Conservation (phyloP, 495 filamentous ascomycete species). For the Bacidia gigantensis region DNA sequence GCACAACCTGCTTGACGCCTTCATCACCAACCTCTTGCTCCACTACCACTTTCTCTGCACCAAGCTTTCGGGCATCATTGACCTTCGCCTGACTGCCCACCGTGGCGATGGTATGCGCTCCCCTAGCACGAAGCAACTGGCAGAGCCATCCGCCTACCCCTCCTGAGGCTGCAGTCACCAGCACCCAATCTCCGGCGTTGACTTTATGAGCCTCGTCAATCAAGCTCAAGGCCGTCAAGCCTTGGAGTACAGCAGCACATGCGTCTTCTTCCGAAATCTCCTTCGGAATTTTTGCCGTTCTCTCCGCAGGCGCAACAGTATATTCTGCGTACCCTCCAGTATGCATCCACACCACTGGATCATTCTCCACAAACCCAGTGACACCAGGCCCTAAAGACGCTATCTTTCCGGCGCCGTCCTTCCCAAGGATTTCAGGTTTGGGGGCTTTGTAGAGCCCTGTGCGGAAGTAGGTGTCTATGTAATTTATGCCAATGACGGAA, state of each 20-base stretch:
- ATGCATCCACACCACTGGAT: slow-evolving; percentile 53
- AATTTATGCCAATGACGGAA: slow-evolving; percentile 76
- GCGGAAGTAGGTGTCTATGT: slow-evolving; percentile 74
- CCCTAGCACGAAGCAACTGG: slow-evolving; percentile 58
- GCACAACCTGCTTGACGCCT: slow-evolving; percentile 49
- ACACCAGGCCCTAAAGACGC: slow-evolving; percentile 36
- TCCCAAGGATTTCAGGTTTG: slow-evolving; percentile 70
- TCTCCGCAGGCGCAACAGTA: slow-evolving; percentile 42
- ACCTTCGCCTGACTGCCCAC: slow-evolving; percentile 63
- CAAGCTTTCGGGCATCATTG: slow-evolving; percentile 48
- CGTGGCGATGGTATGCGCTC: slow-evolving; percentile 73
- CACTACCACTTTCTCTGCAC: slow-evolving; percentile 61
- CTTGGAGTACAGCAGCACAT: slow-evolving; percentile 63
- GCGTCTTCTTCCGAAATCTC: slow-evolving; percentile 46
- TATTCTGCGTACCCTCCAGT: slow-evolving; percentile 64
- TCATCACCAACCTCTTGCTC: slow-evolving; percentile 46
- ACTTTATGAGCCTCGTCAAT: slow-evolving; percentile 65
- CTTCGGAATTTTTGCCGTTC: slow-evolving; percentile 50
- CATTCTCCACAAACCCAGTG: slow-evolving; percentile 44
- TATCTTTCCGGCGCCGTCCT: slow-evolving; percentile 61
- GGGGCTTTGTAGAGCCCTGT: slow-evolving; percentile 68
- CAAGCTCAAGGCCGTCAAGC: slow-evolving; percentile 72
- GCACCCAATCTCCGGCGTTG: slow-evolving; percentile 64
- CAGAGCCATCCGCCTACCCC: slow-evolving; percentile 70
- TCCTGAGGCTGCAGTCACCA: slow-evolving; percentile 84